phyloP scores from a whole-genome alignment of 345 rosid genomes.

The Syzygium aqueum region DNA sequence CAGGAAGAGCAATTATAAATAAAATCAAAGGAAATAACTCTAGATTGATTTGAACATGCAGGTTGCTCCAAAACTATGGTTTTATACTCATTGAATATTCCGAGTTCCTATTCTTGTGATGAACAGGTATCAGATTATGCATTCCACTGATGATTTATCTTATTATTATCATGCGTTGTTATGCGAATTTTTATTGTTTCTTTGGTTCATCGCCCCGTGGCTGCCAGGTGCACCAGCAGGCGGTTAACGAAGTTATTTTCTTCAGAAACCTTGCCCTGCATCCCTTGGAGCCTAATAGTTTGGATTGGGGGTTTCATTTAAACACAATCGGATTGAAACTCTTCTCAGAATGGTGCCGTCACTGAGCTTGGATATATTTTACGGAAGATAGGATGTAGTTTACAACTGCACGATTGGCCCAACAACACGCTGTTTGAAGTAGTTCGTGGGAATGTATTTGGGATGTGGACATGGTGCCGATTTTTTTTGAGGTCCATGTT shows the following conservation, averaged over 20 bases:
- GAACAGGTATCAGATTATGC: not conserved
- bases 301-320: not conserved
- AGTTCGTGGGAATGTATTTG: not conserved
- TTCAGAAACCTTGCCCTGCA: not conserved
- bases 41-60: not conserved
- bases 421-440: not conserved
- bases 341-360: not conserved
- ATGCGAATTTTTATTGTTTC: not conserved
- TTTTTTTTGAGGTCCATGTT: not conserved
- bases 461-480: not conserved
- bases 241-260: not conserved
- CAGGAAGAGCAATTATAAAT: not conserved
- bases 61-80: not conserved
- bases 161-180: not conserved
- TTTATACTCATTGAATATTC: not conserved
- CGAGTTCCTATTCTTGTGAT: not conserved
- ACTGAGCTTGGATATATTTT: not conserved
- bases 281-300: not conserved
- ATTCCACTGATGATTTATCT: not conserved
- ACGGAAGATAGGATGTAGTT: not conserved
- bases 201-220: not conserved
- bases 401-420: not conserved
- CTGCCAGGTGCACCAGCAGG: not conserved
- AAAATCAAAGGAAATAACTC: not conserved
- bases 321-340: not conserved